phyloP scores from a whole-genome alignment of 1,284 basidiomycete species.

The Kalmanozyma brasiliensis region DNA sequence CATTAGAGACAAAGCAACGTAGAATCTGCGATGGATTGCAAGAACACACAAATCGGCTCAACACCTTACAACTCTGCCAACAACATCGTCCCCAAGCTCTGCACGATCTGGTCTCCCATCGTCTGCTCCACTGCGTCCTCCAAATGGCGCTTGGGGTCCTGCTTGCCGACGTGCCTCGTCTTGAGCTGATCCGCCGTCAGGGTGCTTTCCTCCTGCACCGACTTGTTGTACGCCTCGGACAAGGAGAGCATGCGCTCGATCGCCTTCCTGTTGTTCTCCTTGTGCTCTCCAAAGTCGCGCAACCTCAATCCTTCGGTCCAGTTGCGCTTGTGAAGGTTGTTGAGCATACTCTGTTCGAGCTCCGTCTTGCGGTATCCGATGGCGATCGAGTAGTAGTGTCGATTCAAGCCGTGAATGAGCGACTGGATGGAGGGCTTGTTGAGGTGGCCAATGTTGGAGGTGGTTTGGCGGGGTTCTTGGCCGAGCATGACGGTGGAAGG shows the following conservation, averaged over 20 bases:
- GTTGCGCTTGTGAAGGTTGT: conserved; percentile 67
- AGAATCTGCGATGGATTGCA: neutral
- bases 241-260: conserved; percentile 64
- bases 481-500: conserved; percentile 73
- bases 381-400: conserved; percentile 68
- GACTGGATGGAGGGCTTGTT: conserved; percentile 98
- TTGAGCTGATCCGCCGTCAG: conserved; percentile 64
- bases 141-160: conserved; percentile 67
- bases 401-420: conserved; percentile 67
- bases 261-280: conserved; percentile 64
- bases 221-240: conserved; percentile 67
- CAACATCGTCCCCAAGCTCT: conserved; percentile 65
- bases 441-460: conserved; percentile 97
- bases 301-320: conserved; percentile 67
- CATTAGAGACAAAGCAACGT: no score
- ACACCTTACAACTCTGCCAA: conserved; percentile 38
- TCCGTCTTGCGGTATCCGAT: conserved; percentile 68
- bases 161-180: conserved; percentile 67
- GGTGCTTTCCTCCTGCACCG: conserved; percentile 64
- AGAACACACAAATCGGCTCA: neutral
- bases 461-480: conserved; percentile 95
- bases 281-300: conserved; percentile 65
- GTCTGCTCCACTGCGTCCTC: conserved; percentile 66
- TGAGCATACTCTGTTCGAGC: conserved; percentile 67
- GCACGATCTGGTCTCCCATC: conserved; percentile 67